These are phyloP conservation scores for Gynostemma pentaphyllum DNA, from an alignment of 306 rosid species.

Conservation along the genomic window DNA sequence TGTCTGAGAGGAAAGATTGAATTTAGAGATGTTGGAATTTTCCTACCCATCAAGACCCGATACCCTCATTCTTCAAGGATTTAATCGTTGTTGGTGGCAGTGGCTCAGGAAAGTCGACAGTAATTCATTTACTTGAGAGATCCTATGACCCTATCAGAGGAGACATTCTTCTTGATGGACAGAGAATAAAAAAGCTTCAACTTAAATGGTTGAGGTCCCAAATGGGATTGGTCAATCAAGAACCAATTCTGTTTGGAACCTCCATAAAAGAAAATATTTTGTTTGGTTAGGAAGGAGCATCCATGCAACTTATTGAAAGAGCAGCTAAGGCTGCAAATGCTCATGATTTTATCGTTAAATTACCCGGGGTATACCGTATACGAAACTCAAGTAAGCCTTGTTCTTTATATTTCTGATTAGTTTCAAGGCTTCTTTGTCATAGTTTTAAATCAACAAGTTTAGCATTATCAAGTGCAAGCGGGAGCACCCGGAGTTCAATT, in stretches of 20 bases:
- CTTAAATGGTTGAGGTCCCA: constrained; percentile 65
- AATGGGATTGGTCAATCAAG: constrained; percentile 79
- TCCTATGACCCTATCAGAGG: constrained; percentile 71
- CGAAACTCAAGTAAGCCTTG: constrained; percentile 48
- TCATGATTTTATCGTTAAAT: constrained; percentile 55
- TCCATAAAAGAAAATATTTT: constrained; percentile 66
- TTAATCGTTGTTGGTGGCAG: constrained; percentile 73
- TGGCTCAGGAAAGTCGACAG: constrained; percentile 83
- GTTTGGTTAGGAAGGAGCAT: constrained; percentile 66
- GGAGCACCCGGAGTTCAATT: constrained; percentile 76
- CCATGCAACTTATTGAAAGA: constrained; percentile 31
- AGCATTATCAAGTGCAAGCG: constrained; percentile 28
- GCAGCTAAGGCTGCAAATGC: constrained; percentile 85
- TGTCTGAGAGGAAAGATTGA: constrained; percentile 43
- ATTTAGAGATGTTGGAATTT: constrained; percentile 45
- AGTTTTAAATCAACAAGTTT: background rate
- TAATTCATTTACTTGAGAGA: constrained; percentile 63
- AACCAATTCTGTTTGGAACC: constrained; percentile 72
- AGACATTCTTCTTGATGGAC: constrained; percentile 54
- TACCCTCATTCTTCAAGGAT: constrained; percentile 46
- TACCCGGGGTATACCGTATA: constrained; percentile 55
- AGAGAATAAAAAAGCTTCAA: constrained; percentile 35
- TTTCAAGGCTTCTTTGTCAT: background rate
- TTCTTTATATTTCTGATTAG: constrained; percentile 6
- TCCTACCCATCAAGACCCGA: constrained; percentile 72